A percentile compares a stretch with the other conserved stretches of the same genome.
Evolutionary conservation across 2,329 filamentous ascomycete species (phyloP).

Genomic region (Leptographium lundbergii): DNA sequence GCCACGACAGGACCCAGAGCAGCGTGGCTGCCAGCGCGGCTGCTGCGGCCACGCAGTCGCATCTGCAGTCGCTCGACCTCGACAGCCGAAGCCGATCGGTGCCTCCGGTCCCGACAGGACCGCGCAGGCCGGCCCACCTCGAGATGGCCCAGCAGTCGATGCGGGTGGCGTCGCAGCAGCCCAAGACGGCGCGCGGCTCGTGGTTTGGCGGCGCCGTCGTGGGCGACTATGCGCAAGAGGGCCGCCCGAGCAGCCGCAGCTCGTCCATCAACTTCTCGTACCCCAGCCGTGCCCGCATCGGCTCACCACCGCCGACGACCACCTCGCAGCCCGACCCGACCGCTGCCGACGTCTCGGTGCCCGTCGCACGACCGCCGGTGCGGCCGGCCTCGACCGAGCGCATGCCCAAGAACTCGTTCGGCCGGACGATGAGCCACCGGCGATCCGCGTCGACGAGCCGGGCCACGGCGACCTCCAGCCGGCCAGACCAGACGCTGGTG

Average conservation of each 20-base stretch:
- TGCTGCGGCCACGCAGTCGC: background rate
- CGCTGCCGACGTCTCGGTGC: slow-evolving; percentile 1
- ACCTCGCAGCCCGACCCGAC: background rate
- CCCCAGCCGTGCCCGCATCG: slow-evolving; percentile 30
- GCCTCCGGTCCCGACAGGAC: background rate
- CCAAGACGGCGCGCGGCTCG: slow-evolving; percentile 25
- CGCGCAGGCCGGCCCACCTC: background rate
- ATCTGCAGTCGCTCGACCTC: background rate
- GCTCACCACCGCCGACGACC: slow-evolving; percentile 20
- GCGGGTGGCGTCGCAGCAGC: slow-evolving; percentile 39
- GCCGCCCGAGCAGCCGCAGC: slow-evolving; percentile 30
- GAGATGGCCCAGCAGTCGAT: slow-evolving; percentile 23
- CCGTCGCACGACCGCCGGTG: slow-evolving; percentile 1
- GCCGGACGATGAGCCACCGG: slow-evolving; percentile 13
- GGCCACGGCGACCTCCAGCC: slow-evolving; percentile 12
- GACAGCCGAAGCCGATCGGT: background rate
- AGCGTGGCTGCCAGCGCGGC: background rate
- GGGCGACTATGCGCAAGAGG: slow-evolving; percentile 19
- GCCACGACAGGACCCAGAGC: background rate
- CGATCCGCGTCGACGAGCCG: slow-evolving; percentile 14
- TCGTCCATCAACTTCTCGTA: slow-evolving; percentile 48
- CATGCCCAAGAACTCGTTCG: background rate
- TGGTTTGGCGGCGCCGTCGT: slow-evolving; percentile 38
- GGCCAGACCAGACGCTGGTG: slow-evolving; percentile 34
- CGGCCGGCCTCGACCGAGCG: slow-evolving; percentile 6